Conservation (phyloP, 306 rosid genomes). For the Trifolium pratense region DNA sequence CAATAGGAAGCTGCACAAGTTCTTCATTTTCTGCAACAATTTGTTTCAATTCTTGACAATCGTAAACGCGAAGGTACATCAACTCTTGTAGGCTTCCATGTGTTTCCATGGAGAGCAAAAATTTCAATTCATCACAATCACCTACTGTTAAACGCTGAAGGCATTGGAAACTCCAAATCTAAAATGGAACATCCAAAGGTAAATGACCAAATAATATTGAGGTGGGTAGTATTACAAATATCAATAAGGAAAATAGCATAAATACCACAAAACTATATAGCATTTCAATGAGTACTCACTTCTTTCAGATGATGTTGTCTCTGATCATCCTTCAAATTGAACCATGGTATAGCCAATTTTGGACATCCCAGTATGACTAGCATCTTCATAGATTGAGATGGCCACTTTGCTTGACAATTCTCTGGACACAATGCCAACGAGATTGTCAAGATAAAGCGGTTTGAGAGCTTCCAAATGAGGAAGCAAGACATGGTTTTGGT, state of each 20-base stretch:
- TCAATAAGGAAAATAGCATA: not conserved
- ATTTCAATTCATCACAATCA: not conserved
- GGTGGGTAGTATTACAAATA: not conserved
- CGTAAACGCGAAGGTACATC: fast-evolving
- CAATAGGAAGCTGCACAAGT: not conserved
- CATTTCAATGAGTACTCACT: not conserved
- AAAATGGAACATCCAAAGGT: too few species aligned
- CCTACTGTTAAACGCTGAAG: not conserved
- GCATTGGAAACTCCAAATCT: conserved; percentile 2
- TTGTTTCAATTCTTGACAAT: not conserved
- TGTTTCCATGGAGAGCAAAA: not conserved
- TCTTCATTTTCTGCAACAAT: not conserved
- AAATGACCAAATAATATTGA: not conserved
- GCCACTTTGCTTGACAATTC: not conserved
- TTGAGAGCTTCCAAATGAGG: not conserved
- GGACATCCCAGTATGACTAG: too few species aligned
- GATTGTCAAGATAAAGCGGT: not conserved
- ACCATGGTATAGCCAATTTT: too few species aligned
- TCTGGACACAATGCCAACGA: not conserved
- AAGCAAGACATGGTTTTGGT: not conserved
- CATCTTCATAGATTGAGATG: too few species aligned
- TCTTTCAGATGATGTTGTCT: too few species aligned
- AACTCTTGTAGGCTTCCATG: not conserved
- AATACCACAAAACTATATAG: not conserved
- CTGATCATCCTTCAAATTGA: too few species aligned